These are phyloP conservation scores for Epichloe amarillans DNA, from an alignment of 2,329 filamentous ascomycete genomes.

Conservation along the genomic window DNA sequence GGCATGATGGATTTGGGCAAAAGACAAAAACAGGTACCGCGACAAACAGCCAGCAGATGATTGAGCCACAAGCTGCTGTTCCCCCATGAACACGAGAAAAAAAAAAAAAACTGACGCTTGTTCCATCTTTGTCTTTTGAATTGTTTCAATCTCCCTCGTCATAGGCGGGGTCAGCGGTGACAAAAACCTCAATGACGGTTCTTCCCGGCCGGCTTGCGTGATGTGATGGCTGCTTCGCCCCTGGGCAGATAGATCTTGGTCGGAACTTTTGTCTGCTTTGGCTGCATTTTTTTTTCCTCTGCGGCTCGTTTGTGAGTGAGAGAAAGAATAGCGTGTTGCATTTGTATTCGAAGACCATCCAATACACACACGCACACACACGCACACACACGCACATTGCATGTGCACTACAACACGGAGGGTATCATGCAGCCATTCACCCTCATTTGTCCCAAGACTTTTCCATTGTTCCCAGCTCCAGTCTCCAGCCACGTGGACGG, in stretches of 20 bases:
- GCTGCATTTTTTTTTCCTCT: too few species aligned
- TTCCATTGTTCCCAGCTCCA: not conserved
- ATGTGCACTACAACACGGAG: not conserved
- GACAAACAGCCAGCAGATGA: not conserved
- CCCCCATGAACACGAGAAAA: too few species aligned
- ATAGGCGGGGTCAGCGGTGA: not conserved
- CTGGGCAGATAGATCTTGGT: not conserved
- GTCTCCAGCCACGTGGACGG: conserved; percentile 3
- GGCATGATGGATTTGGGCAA: not conserved
- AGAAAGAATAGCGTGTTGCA: not conserved
- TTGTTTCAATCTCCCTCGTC: not conserved
- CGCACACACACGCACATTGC: not conserved
- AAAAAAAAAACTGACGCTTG: too few species aligned
- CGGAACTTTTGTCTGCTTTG: not conserved
- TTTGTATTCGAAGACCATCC: not conserved
- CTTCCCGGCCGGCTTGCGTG: not conserved
- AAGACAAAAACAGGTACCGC: not conserved
- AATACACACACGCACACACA: not conserved
- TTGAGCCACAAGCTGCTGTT: too few species aligned
- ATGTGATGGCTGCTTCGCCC: not conserved
- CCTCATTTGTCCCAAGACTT: not conserved
- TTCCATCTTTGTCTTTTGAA: not conserved
- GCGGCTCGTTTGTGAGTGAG: not conserved
- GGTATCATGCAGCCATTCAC: not conserved
- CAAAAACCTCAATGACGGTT: not conserved